Conservation (phyloP, 257 asterid genomes). For the Echium plantagineum region DNA sequence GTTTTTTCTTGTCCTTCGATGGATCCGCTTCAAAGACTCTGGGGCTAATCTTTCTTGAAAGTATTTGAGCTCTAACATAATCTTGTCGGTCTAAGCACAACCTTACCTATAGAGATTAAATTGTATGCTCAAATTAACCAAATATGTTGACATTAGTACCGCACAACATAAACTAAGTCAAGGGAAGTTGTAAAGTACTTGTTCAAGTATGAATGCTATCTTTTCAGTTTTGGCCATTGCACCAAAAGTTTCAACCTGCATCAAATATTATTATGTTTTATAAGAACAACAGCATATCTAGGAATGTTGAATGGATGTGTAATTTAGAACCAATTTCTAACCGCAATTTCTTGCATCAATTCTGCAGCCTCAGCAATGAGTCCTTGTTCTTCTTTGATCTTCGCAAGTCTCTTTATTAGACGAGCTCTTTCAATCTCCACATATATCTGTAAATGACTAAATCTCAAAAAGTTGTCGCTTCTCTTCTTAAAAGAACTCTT, state of each 20-base stretch:
- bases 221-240: conserved; percentile 99
- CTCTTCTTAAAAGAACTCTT: background rate
- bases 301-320: background rate
- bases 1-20: conserved; percentile 76
- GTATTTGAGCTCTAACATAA: conserved; percentile 94
- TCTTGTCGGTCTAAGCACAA: conserved; percentile 87
- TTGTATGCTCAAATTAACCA: conserved; percentile 6
- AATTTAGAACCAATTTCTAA: conserved; percentile 16
- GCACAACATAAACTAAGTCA: conserved; percentile 2
- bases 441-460: conserved; percentile 44
- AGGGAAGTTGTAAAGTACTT: conserved; percentile 35
- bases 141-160: conserved; percentile 3
- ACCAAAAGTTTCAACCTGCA: conserved; percentile 92
- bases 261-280: background rate
- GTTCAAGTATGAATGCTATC: conserved; percentile 95
- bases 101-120: conserved; percentile 54
- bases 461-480: background rate
- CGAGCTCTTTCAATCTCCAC: conserved; percentile 99
- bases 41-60: conserved; percentile 87
- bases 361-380: conserved; percentile 89
- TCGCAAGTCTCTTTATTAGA: conserved; percentile 83
- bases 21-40: conserved; percentile 88
- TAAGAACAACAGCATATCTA: background rate
- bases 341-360: conserved; percentile 99
- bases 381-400: conserved; percentile 88